These are phyloP conservation scores for Pestalotiopsis sp. DNA, from an alignment of 2,329 filamentous ascomycete genomes.

Conservation along the genomic window DNA sequence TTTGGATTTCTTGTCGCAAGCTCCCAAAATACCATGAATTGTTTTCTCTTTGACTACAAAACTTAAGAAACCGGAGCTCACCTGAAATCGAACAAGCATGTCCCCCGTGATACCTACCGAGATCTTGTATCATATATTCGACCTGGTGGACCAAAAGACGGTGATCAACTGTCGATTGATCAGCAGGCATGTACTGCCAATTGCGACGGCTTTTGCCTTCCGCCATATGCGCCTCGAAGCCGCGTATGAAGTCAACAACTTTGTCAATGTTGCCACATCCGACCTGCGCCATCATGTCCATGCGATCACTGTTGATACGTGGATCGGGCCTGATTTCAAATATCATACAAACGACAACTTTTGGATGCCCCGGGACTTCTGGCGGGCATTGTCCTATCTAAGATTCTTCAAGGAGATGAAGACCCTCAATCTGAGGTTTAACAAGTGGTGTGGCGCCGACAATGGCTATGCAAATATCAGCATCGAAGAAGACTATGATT, in stretches of 20 bases:
- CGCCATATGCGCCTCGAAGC: constrained; percentile 14
- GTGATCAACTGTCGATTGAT: constrained; percentile 6
- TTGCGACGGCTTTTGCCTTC: constrained; percentile 15
- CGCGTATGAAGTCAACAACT: not conserved
- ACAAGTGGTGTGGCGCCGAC: not conserved
- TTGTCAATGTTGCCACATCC: constrained; percentile 14
- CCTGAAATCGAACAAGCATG: not conserved
- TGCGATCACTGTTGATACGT: constrained; percentile 16
- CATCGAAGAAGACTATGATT: constrained; percentile 4
- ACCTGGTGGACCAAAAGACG: not conserved
- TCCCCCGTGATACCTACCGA: constrained; percentile 1
- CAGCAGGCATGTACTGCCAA: constrained; percentile 9
- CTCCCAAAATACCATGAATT: not conserved
- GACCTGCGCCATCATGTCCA: constrained; percentile 9
- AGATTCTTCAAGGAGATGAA: constrained; percentile 10
- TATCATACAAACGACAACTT: not conserved
- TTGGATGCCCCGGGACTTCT: constrained; percentile 4
- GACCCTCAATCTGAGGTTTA: constrained; percentile 8
- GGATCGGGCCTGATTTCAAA: constrained; percentile 5
- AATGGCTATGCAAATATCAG: not conserved
- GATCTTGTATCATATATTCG: constrained; percentile 4
- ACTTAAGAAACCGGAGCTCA: not conserved
- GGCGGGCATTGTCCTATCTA: constrained; percentile 8
- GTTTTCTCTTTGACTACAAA: not conserved
- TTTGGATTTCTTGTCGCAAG: not conserved